Evolutionary conservation across 768 basidiomycete species (phyloP).

Genomic region (Chalciporus chontae): DNA sequence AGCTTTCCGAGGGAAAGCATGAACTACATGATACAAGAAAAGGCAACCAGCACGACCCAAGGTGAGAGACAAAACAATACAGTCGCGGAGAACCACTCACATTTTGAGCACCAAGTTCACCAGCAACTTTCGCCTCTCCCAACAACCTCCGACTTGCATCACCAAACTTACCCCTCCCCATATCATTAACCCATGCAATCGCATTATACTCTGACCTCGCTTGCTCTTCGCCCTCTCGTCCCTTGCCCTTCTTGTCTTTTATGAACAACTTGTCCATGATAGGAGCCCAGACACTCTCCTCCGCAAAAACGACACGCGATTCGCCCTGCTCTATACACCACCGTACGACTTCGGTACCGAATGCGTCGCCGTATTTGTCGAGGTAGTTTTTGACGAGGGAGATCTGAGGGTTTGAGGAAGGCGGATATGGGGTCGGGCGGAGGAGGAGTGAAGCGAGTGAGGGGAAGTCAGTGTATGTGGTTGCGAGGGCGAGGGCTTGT

Average conservation of each 20-base stretch:
- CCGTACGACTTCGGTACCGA: conserved; percentile 84
- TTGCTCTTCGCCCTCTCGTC: conserved; percentile 31
- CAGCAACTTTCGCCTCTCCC: conserved; percentile 53
- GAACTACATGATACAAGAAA: conserved; percentile 46
- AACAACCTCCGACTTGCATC: conserved; percentile 63
- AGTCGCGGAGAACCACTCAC: conserved; percentile 40
- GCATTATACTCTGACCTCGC: conserved; percentile 43
- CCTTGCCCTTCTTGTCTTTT: conserved; percentile 22
- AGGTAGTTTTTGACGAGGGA: conserved; percentile 68
- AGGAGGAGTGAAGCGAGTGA: conserved; percentile 85
- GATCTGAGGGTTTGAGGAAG: conserved; percentile 60
- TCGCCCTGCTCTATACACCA: conserved; percentile 94
- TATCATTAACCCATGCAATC: conserved; percentile 86
- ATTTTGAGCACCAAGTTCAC: conserved; percentile 69
- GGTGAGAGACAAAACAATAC: neutral
- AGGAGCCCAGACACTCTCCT: conserved; percentile 56
- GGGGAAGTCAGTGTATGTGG: conserved; percentile 81
- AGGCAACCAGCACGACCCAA: conserved; percentile 4
- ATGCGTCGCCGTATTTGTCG: conserved; percentile 73
- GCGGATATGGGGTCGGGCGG: conserved; percentile 58
- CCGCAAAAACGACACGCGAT: conserved; percentile 75
- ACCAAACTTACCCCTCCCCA: conserved; percentile 64
- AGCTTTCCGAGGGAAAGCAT: conserved; percentile 92
- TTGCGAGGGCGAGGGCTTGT: conserved; percentile 79
- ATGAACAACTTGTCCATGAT: conserved; percentile 73